Percentiles rank a stretch among this genome's conserved stretches.
These are phyloP conservation scores for Myxozyma sirexii DNA, from an alignment of 805 yeast genomes.

Conservation along the genomic window DNA sequence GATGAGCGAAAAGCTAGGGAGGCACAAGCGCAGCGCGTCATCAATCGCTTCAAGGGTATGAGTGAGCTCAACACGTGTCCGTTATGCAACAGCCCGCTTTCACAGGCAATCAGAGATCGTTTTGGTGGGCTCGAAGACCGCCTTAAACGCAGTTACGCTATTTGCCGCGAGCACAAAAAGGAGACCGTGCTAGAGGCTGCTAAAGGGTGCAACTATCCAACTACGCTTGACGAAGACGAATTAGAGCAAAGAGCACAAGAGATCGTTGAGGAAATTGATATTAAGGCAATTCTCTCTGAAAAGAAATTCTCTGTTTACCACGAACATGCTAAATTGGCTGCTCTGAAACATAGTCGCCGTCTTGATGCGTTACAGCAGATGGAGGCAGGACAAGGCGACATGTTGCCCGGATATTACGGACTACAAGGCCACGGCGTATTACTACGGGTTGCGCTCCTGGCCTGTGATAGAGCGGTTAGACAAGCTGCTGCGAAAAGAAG, in stretches of 20 bases:
- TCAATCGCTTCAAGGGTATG: constrained; percentile 5
- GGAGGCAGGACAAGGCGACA: constrained; percentile 13
- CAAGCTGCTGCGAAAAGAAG: constrained; percentile 7
- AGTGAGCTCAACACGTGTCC: constrained; percentile 21
- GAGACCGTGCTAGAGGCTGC: constrained; percentile 13
- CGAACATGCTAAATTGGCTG: constrained; percentile 19
- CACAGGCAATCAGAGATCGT: constrained; percentile 3
- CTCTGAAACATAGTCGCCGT: constrained; percentile 10
- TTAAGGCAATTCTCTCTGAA: constrained; percentile 20
- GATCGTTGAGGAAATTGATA: not conserved
- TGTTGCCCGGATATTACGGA: constrained; percentile 34
- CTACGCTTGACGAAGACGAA: constrained; percentile 11
- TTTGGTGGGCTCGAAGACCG: constrained; percentile 13
- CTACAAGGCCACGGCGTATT: constrained; percentile 21
- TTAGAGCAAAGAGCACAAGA: constrained; percentile 12
- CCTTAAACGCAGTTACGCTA: constrained; percentile 25
- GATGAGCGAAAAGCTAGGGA: not conserved
- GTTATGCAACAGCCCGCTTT: constrained; percentile 15
- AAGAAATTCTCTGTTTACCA: constrained; percentile 11
- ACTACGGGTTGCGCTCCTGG: constrained; percentile 11
- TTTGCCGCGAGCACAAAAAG: constrained; percentile 21
- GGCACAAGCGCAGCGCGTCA: not conserved
- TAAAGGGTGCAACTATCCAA: constrained; percentile 22
- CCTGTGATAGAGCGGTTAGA: constrained; percentile 6
- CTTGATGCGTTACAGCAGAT: constrained; percentile 25